Conservation (phyloP, 75 land plant species). For the Pinus tabuliformis region DNA sequence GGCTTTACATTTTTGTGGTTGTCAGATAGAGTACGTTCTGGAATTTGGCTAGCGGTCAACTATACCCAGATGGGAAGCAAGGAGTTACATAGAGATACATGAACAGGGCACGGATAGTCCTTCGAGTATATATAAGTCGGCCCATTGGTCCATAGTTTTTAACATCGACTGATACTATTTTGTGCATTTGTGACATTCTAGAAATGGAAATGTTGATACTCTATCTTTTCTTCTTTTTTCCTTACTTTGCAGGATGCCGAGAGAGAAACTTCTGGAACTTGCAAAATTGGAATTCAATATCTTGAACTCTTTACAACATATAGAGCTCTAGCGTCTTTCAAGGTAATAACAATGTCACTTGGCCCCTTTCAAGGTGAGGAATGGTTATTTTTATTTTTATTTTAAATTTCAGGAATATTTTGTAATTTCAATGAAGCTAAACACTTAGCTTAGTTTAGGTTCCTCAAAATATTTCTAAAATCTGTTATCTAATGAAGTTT, state of each 20-base stretch:
- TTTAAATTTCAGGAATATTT: too few relatives aligned
- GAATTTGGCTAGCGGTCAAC: neutral
- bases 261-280: conserved; percentile 1
- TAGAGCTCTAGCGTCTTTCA: conserved; percentile 16
- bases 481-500: too few relatives aligned
- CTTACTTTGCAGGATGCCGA: neutral
- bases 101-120: neutral
- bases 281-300: conserved; percentile 29
- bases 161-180: neutral
- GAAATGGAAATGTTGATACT: neutral
- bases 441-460: too few relatives aligned
- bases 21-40: too few relatives aligned
- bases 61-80: neutral
- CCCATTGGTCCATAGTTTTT: too few relatives aligned
- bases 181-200: too few relatives aligned
- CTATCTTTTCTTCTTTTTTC: neutral
- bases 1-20: too few relatives aligned
- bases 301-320: conserved; percentile 12
- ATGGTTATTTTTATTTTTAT: too few relatives aligned
- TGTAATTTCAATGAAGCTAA: too few relatives aligned
- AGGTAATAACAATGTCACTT: conserved; percentile 1
- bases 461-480: too few relatives aligned
- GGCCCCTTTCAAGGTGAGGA: too few relatives aligned
- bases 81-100: neutral
- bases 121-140: too few relatives aligned